Evolutionary conservation across 495 filamentous ascomycete species (phyloP).

Genomic region (Lasiosphaeria ovina): DNA sequence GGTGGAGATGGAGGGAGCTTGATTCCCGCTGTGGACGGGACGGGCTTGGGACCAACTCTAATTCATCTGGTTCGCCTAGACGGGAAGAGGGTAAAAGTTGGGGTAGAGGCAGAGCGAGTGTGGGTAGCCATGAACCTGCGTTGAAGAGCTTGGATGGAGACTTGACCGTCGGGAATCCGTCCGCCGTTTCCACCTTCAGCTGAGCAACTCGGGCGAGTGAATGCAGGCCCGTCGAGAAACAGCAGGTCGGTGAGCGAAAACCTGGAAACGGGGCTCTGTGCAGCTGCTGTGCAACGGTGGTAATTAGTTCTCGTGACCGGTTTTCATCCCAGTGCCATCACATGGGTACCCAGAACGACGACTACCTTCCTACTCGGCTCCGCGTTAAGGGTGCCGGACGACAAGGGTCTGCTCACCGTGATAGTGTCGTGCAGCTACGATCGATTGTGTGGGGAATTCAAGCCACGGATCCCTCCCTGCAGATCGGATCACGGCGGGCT

Average conservation of each 20-base stretch:
- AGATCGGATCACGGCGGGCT: too few species aligned
- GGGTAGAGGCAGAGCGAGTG: neutral
- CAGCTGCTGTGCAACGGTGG: slow-evolving; percentile 6
- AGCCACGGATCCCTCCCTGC: too few species aligned
- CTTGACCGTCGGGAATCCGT: neutral
- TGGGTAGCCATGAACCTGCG: neutral
- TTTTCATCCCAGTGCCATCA: neutral
- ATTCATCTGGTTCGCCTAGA: neutral
- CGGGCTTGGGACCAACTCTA: slow-evolving; percentile 11
- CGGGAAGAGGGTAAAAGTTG: neutral
- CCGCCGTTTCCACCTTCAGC: neutral
- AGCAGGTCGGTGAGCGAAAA: neutral
- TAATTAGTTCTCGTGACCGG: slow-evolving; percentile 3
- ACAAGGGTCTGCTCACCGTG: too few species aligned
- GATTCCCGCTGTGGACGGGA: neutral
- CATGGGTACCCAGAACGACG: neutral
- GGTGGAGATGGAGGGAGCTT: neutral
- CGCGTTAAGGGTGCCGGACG: neutral
- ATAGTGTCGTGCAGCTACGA: too few species aligned
- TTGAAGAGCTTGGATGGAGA: neutral
- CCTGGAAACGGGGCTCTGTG: slow-evolving; percentile 1
- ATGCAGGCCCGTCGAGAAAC: neutral
- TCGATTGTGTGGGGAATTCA: too few species aligned
- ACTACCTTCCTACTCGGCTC: neutral
- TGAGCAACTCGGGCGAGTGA: neutral